These are phyloP conservation scores for Kwoniella europaea DNA, from an alignment of 768 basidiomycete genomes.

Conservation along the genomic window DNA sequence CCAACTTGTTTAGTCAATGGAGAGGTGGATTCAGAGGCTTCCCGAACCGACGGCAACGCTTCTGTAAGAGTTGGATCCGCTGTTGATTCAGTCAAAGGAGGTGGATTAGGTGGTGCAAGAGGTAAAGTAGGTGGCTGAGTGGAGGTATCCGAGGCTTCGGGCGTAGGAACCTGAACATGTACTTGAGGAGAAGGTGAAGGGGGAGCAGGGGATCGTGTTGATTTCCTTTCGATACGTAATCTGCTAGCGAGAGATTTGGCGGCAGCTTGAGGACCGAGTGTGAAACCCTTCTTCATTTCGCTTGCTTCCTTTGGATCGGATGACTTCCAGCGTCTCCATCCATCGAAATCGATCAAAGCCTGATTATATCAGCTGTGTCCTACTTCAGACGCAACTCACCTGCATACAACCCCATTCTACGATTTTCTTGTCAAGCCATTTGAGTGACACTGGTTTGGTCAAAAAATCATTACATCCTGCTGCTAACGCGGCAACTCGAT, in stretches of 20 bases:
- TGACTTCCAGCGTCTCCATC: conserved; percentile 57
- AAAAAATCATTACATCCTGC: conserved; percentile 99
- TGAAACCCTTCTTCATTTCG: conserved; percentile 50
- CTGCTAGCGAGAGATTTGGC: conserved; percentile 48
- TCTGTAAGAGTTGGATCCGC: background rate
- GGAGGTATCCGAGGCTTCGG: conserved; percentile 1
- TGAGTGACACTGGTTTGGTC: conserved; percentile 92
- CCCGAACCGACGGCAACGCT: conserved; percentile 20
- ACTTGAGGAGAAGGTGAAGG: conserved; percentile 18
- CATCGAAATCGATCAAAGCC: conserved; percentile 60
- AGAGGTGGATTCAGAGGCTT: conserved; percentile 3
- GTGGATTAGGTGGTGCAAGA: conserved; percentile 12
- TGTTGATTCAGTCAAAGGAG: conserved; percentile 3
- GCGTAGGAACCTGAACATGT: conserved; percentile 16
- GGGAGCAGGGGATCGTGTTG: conserved; percentile 13
- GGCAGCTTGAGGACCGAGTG: conserved; percentile 50
- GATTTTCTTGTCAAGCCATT: conserved; percentile 97
- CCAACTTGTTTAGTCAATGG: conserved; percentile 8
- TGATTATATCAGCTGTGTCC: conserved; percentile 15
- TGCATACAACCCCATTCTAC: conserved; percentile 98
- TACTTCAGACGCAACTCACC: conserved; percentile 32
- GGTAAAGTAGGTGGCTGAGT: conserved; percentile 3
- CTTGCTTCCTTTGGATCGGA: conserved; percentile 39
- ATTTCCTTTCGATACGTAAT: conserved; percentile 47
- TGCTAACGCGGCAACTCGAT: conserved; percentile 94